These are phyloP conservation scores for Cystobasidium onofrii DNA, from an alignment of 768 basidiomycete species.

Conservation along the genomic window DNA sequence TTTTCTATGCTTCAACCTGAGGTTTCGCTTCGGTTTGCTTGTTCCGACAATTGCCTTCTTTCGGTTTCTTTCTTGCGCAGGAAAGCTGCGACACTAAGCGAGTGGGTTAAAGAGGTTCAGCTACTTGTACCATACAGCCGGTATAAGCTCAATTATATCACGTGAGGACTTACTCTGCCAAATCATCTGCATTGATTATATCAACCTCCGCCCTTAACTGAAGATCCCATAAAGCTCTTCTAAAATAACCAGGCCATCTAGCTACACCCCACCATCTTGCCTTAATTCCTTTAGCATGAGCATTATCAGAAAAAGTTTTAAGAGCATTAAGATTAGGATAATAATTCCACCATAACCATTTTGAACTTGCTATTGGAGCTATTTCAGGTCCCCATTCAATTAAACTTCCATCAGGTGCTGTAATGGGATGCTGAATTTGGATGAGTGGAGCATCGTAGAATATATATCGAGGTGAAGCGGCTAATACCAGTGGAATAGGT, in stretches of 20 bases:
- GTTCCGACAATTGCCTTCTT: not conserved
- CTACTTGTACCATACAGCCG: too few species aligned
- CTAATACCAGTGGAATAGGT: not conserved
- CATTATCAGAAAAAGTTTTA: not conserved
- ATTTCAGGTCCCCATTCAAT: slow-evolving; percentile 6
- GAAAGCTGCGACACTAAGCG: not conserved
- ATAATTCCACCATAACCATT: slow-evolving; percentile 14
- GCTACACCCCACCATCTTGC: slow-evolving; percentile 27
- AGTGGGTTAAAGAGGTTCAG: not conserved
- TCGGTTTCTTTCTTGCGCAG: not conserved
- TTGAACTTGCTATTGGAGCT: slow-evolving; percentile 16
- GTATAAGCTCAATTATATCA: too few species aligned
- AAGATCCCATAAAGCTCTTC: slow-evolving; percentile 14
- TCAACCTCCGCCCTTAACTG: slow-evolving; percentile 9
- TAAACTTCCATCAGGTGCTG: not conserved
- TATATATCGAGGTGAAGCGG: slow-evolving; percentile 7
- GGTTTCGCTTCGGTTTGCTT: not conserved
- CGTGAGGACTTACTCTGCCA: slow-evolving; percentile 4
- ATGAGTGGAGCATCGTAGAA: slow-evolving; percentile 19
- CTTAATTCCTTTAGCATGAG: slow-evolving; percentile 9
- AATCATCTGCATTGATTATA: slow-evolving; percentile 17
- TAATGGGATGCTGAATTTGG: not conserved
- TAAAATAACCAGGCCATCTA: not conserved
- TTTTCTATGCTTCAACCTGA: not conserved
- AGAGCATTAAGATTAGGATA: slow-evolving; percentile 3